Percentiles rank a stretch among this genome's conserved stretches.
phyloP scores from a whole-genome alignment of 78 protist species.

The Salpingoeca rosetta region DNA sequence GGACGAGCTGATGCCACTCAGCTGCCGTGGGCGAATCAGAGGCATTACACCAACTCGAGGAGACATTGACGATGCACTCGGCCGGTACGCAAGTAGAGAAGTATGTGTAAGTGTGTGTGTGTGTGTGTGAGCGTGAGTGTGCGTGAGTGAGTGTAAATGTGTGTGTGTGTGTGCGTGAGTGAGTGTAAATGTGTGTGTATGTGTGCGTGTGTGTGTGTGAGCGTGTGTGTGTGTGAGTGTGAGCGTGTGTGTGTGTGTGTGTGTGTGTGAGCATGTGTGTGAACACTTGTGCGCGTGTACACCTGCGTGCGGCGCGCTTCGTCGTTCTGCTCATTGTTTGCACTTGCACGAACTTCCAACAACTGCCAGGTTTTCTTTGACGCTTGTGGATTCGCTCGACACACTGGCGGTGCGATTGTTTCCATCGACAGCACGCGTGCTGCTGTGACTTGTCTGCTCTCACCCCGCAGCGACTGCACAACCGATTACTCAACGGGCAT shows the following conservation, averaged over 20 bases:
- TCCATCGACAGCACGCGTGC: too few species aligned
- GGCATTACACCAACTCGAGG: neutral
- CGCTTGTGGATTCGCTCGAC: constrained; percentile 38
- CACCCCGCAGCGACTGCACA: too few species aligned
- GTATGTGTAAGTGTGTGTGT: neutral
- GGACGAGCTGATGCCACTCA: constrained; percentile 1
- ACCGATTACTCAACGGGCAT: too few species aligned
- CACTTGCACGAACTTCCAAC: too few species aligned
- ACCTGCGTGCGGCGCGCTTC: neutral
- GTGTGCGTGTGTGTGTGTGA: neutral
- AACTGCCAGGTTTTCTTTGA: constrained; percentile 3
- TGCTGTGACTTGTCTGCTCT: too few species aligned
- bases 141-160: too few species aligned
- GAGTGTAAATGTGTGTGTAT: neutral
- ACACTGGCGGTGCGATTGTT: constrained; percentile 30
- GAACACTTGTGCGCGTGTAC: neutral
- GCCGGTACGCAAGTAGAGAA: too few species aligned
- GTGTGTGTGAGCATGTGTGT: neutral
- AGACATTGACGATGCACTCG: constrained; percentile 5
- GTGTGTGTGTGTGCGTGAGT: neutral
- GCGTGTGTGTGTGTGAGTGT: neutral
- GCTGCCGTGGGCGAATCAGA: neutral
- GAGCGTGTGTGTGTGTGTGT: neutral
- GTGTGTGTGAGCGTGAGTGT: neutral
- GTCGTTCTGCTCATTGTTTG: neutral